Evolutionary conservation across 352 stramenopile species (phyloP).

Genomic region (Phytophthora cryptogea): DNA sequence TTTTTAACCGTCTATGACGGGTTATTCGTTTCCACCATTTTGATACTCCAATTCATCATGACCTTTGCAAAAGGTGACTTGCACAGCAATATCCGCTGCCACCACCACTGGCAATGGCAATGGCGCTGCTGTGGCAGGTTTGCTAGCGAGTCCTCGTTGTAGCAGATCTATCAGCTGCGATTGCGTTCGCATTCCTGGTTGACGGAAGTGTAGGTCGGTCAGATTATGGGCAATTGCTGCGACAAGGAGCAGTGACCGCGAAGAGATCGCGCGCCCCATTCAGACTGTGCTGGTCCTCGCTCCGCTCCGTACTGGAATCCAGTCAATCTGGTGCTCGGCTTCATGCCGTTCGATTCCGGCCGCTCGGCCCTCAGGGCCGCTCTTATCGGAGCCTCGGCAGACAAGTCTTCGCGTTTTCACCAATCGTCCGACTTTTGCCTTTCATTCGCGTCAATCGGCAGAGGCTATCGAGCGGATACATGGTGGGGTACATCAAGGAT

Average conservation of each 20-base stretch:
- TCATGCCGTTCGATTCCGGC: neutral
- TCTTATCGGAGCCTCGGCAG: neutral
- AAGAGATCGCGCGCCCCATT: too few species aligned
- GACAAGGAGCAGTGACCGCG: neutral
- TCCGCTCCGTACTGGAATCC: too few species aligned
- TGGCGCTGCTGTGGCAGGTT: too few species aligned
- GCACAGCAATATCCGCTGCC: too few species aligned
- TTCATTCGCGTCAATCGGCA: slow-evolving; percentile 8
- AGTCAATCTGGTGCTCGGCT: neutral
- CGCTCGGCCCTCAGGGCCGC: neutral
- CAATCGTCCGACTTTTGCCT: neutral
- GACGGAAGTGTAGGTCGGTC: slow-evolving; percentile 5
- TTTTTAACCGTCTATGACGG: too few species aligned
- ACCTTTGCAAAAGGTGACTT: too few species aligned
- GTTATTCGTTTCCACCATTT: too few species aligned
- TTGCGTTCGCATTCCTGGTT: neutral
- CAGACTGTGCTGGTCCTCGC: too few species aligned
- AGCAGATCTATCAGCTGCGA: neutral
- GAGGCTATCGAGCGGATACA: slow-evolving; percentile 15
- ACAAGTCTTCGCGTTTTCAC: neutral
- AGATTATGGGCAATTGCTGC: neutral
- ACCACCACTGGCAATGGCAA: too few species aligned
- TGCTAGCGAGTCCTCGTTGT: neutral
- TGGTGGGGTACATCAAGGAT: slow-evolving; percentile 15
- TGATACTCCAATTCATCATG: too few species aligned